Evolutionary conservation across 305 asterid species (phyloP).

Genomic region (Ilex paraguariensis): DNA sequence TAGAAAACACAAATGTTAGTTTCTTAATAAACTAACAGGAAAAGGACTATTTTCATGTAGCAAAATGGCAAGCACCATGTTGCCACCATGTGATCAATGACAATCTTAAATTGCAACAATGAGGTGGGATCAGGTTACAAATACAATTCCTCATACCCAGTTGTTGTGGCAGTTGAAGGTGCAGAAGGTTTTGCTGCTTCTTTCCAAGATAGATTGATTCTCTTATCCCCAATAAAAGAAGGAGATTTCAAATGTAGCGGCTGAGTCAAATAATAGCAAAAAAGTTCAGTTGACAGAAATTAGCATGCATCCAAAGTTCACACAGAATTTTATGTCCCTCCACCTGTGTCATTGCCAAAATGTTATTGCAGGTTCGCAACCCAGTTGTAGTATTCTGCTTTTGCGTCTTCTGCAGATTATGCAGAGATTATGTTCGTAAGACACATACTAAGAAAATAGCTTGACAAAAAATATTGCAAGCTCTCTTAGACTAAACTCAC

Average conservation of each 20-base stretch:
- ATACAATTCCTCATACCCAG: slow-evolving; percentile 48
- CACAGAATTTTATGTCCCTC: slow-evolving; percentile 13
- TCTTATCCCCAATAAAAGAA: slow-evolving; percentile 82
- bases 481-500: slow-evolving; percentile 48
- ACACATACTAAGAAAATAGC: neutral
- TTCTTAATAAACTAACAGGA: too few species aligned
- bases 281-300: slow-evolving; percentile 19
- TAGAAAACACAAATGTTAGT: too few species aligned
- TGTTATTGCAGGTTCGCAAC: slow-evolving; percentile 85
- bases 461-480: neutral
- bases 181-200: slow-evolving; percentile 56
- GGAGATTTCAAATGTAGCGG: slow-evolving; percentile 85
- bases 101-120: neutral
- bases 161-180: slow-evolving; percentile 36
- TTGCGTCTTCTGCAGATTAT: slow-evolving; percentile 63
- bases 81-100: too few species aligned
- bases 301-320: slow-evolving; percentile 5
- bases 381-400: slow-evolving; percentile 73
- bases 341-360: slow-evolving; percentile 87
- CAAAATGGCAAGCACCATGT: too few species aligned
- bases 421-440: slow-evolving; percentile 1
- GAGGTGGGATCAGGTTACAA: neutral
- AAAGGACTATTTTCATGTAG: too few species aligned
- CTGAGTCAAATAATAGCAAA: slow-evolving; percentile 31
- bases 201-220: slow-evolving; percentile 77